These are phyloP conservation scores for Centrapalus pauciflorus DNA, from an alignment of 129 eudicot species.

Conservation along the genomic window DNA sequence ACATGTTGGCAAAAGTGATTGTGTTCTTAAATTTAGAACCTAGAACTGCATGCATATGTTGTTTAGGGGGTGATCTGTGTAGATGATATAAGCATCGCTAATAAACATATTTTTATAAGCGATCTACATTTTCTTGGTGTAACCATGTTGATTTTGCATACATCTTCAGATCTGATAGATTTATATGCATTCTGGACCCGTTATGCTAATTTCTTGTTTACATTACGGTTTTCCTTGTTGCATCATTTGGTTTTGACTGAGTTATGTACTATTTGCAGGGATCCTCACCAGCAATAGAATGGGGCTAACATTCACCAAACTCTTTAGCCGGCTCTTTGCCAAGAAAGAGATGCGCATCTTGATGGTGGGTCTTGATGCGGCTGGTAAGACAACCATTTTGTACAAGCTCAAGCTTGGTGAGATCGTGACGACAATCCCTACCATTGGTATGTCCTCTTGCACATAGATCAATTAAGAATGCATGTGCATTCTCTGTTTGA, in stretches of 20 bases:
- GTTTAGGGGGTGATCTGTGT: neutral
- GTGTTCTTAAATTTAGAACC: neutral
- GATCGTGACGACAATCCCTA: conserved; percentile 63
- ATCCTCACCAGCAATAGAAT: conserved; percentile 44
- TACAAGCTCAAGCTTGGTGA: conserved; percentile 72
- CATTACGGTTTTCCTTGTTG: neutral
- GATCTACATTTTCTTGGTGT: conserved; percentile 14
- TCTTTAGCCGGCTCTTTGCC: conserved; percentile 65
- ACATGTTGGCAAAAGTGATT: neutral
- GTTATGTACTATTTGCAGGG: conserved; percentile 28
- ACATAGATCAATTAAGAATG: neutral
- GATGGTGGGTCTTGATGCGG: conserved; percentile 73
- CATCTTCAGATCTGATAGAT: conserved; percentile 16
- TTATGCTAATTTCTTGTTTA: neutral
- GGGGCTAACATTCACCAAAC: conserved; percentile 96
- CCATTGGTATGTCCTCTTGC: conserved; percentile 47
- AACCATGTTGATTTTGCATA: conserved; percentile 3
- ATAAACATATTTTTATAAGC: neutral
- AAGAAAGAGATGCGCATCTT: conserved; percentile 66
- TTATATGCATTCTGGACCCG: neutral
- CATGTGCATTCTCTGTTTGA: neutral
- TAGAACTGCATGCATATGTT: neutral
- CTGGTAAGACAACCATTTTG: conserved; percentile 72
- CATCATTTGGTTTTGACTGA: neutral
- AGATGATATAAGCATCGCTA: neutral